Evolutionary conservation across 192 early-diverging fungal genomes (phyloP), one percentile per base, ranked within the genome.

Genomic region (Rhizophlyctis rosea): DNA sequence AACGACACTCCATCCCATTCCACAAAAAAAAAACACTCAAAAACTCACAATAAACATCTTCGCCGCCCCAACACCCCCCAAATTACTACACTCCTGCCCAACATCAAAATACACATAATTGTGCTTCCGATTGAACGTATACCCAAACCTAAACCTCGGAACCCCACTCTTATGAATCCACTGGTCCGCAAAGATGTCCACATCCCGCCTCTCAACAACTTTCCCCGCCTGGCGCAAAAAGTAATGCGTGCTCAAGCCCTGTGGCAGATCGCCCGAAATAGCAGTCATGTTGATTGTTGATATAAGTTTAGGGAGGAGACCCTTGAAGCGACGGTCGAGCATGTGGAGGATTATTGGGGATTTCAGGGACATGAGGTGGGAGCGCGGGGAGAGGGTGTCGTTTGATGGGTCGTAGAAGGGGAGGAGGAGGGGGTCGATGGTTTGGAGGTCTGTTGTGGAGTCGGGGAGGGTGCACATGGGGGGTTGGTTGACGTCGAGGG

Each of bases 101-200:
- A 79, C 72, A 16, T 64, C 64, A 16, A 99, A 85, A 71, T 98
- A 95, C 9, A 99, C 91, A 5, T 90, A 87, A 84, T 96, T 89
- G 72, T 95, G 96, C 77, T 95, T 98, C 35, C 93, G 87, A 73
- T 94, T 98, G 58, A 99, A 98, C 51, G 86, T 75, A 61, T 90
- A 93, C 21, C 62, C 61, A 39, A 96, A 86, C 61, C 71, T 74
- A 66, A 99, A 95, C 54, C 87, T 87, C 1, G 97, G 97, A 64
- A 88, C 92, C 3, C 77, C 95, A 34, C 88, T 88, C 28, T 89
- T 89, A 66, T 87, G 92, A 23, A 98, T 87, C 95, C 97, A 98
- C 76, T 98, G 94, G 24, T 92, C 90, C 9, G 89, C 81, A 70
- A 99, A 98, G 27, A 63, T 70, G 64, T 88, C 87, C 18, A 88